These are phyloP conservation scores for Leptodontidium sp. DNA, from an alignment of 2,329 filamentous ascomycete genomes.

Conservation along the genomic window DNA sequence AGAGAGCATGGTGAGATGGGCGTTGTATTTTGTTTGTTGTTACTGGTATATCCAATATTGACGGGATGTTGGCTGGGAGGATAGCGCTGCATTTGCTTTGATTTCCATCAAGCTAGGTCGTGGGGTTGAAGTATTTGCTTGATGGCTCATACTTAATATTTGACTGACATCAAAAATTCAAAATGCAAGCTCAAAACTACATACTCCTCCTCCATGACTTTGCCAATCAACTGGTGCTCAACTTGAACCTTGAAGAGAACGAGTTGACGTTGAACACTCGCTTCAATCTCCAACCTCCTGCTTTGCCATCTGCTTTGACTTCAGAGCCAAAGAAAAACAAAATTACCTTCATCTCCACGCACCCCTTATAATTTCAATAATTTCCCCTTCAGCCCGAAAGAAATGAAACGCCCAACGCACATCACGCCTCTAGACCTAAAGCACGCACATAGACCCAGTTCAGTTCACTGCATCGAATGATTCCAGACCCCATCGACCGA, in stretches of 20 bases:
- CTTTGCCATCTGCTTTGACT: not conserved
- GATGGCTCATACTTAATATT: not conserved
- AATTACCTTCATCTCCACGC: conserved; percentile 5
- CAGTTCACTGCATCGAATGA: too few species aligned
- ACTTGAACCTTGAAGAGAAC: too few species aligned
- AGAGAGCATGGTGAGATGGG: not conserved
- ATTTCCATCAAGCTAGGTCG: not conserved
- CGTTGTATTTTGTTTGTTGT: not conserved
- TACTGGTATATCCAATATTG: not conserved
- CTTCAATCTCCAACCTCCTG: not conserved
- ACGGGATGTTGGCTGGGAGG: not conserved
- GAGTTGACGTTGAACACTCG: too few species aligned
- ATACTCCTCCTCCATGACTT: not conserved
- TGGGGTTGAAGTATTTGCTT: not conserved
- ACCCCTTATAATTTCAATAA: not conserved
- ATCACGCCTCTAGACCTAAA: conserved; percentile 1
- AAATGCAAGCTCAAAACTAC: too few species aligned
- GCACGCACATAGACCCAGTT: not conserved
- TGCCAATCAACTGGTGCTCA: too few species aligned
- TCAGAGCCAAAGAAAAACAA: not conserved
- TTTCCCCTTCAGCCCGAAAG: not conserved
- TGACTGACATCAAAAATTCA: not conserved
- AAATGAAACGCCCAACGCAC: not conserved
- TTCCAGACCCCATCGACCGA: too few species aligned
- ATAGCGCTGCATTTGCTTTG: conserved; percentile 6